A percentile compares a stretch with the other conserved stretches of the same genome.
Evolutionary conservation across 2,329 filamentous ascomycete genomes (phyloP).

Genomic region (Aspergillus quadrilineatus): DNA sequence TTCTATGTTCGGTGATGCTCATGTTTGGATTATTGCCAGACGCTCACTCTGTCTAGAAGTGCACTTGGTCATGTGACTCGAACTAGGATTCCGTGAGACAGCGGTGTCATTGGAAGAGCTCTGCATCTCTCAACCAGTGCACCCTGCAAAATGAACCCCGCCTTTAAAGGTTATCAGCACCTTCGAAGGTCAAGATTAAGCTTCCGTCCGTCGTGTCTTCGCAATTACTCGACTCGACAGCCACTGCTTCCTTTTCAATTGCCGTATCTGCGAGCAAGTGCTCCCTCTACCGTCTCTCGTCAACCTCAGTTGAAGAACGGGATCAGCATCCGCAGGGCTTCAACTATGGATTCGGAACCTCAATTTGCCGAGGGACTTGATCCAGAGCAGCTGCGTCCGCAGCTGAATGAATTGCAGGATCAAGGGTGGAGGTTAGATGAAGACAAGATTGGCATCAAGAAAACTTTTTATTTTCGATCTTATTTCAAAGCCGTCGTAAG

Average conservation of each 20-base stretch:
- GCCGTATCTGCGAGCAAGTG: not conserved
- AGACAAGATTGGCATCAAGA: constrained; percentile 34
- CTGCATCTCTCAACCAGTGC: not conserved
- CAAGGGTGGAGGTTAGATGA: constrained; percentile 37
- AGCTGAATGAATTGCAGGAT: constrained; percentile 26
- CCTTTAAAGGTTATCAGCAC: not conserved
- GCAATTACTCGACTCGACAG: not conserved
- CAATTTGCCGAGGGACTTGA: constrained; percentile 33
- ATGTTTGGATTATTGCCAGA: too few relatives aligned
- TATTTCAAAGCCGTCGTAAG: constrained; percentile 39
- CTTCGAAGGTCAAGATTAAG: not conserved
- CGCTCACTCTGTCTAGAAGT: too few relatives aligned
- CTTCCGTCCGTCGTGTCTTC: not conserved
- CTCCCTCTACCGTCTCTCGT: not conserved
- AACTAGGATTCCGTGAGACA: not conserved
- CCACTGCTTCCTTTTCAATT: not conserved
- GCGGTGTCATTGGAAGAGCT: not conserved
- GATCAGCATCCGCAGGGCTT: constrained; percentile 18
- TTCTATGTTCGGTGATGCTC: too few relatives aligned
- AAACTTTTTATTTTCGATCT: constrained; percentile 41
- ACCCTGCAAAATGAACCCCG: constrained; percentile 4
- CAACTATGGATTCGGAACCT: constrained; percentile 21
- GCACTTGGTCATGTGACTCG: not conserved
- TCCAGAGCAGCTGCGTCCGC: constrained; percentile 24
- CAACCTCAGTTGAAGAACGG: not conserved